Conservation (phyloP, 495 filamentous ascomycete genomes). For the Hyaloscypha bicolor region DNA sequence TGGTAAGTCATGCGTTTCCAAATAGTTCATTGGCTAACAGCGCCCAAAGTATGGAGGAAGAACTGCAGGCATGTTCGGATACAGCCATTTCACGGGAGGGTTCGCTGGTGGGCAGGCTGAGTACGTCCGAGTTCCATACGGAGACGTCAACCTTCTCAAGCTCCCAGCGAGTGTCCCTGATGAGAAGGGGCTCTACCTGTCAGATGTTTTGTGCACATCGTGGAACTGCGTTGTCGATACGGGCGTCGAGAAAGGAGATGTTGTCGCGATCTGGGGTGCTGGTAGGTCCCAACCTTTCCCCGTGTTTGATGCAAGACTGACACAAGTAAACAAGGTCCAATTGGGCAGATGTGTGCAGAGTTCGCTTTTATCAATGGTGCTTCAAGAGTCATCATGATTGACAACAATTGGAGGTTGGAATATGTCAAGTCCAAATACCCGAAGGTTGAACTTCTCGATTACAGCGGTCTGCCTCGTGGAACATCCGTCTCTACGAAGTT, state of each 20-base stretch:
- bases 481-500: constrained; percentile 68
- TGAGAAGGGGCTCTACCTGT: constrained; percentile 83
- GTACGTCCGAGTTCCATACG: constrained; percentile 81
- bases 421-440: constrained; percentile 66
- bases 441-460: constrained; percentile 62
- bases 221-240: constrained; percentile 87
- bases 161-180: constrained; percentile 82
- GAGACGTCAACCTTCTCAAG: constrained; percentile 79
- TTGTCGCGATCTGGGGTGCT: constrained; percentile 85
- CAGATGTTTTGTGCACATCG: constrained; percentile 76
- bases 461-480: constrained; percentile 49
- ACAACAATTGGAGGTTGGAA: constrained; percentile 75
- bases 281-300: constrained; percentile 28
- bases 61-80: constrained; percentile 76
- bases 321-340: constrained; percentile 40
- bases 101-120: constrained; percentile 91
- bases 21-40: neutral
- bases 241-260: constrained; percentile 73
- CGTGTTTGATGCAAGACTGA: neutral
- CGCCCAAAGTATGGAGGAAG: constrained; percentile 56
- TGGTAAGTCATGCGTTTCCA: constrained; percentile 40
- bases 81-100: constrained; percentile 80
- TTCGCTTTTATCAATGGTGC: constrained; percentile 76
- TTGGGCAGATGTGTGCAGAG: constrained; percentile 79
- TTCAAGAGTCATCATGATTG: constrained; percentile 76